These are phyloP conservation scores for Geranomyces variabilis DNA, from an alignment of 192 early-diverging fungal genomes.

Conservation along the genomic window DNA sequence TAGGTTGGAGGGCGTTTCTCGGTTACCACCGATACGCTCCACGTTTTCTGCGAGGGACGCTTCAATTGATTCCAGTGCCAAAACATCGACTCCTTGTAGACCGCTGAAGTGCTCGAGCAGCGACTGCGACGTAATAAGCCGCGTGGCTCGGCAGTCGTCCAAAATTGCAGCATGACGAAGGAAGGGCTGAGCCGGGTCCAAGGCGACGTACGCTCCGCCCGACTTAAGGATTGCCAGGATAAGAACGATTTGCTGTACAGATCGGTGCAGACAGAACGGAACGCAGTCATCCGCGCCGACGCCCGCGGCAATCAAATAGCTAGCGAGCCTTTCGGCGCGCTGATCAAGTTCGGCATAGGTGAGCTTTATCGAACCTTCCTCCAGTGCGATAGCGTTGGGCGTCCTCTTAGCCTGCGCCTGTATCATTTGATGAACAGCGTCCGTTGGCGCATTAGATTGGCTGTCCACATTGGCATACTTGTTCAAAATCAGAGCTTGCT, in stretches of 20 bases:
- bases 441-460: background rate
- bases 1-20: too few relatives aligned
- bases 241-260: background rate
- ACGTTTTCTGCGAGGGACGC: too few relatives aligned
- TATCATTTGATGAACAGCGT: background rate
- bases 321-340: constrained; percentile 24
- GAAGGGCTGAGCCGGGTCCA: constrained; percentile 22
- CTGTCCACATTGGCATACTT: background rate
- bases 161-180: background rate
- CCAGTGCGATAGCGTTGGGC: background rate
- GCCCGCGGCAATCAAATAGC: background rate
- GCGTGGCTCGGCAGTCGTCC: background rate
- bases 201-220: constrained; percentile 30
- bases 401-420: background rate
- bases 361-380: background rate
- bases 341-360: constrained; percentile 14
- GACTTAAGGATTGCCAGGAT: constrained; percentile 33
- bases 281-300: constrained; percentile 5
- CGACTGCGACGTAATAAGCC: background rate
- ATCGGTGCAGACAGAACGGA: constrained; percentile 7
- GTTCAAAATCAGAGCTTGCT: background rate
- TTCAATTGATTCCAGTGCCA: background rate
- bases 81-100: background rate
- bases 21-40: too few relatives aligned
- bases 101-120: background rate